phyloP scores from a whole-genome alignment of 306 rosid species.

The Albizia julibrissin region DNA sequence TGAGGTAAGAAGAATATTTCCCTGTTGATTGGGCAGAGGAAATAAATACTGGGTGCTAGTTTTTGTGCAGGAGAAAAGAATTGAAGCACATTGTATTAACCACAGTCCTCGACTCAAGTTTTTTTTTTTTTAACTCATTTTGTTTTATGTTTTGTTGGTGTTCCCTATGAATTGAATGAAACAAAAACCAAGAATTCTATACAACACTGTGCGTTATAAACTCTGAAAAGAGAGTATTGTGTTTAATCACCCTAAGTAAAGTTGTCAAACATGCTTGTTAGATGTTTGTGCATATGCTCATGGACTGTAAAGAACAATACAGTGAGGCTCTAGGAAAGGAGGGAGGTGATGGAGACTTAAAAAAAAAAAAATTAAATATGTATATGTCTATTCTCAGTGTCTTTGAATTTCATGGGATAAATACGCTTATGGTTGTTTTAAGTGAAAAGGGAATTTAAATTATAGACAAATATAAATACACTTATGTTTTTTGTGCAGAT shows the following conservation, averaged over 20 bases:
- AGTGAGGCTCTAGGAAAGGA: not conserved
- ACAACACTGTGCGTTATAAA: not conserved
- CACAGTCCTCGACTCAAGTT: not conserved
- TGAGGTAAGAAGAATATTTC: conserved; percentile 59
- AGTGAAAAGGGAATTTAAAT: no score
- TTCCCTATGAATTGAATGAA: not conserved
- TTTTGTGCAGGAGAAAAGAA: not conserved
- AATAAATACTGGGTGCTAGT: not conserved
- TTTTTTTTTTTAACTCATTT: not conserved
- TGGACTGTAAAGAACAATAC: not conserved
- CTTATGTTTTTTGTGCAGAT: not conserved
- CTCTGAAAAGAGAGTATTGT: not conserved
- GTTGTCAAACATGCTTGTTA: not conserved
- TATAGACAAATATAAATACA: not conserved
- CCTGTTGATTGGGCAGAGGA: not conserved
- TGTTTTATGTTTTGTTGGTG: not conserved
- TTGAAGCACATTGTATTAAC: not conserved
- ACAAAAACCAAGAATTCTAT: not conserved
- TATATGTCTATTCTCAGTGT: not conserved
- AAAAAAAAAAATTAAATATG: not conserved
- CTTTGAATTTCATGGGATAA: not conserved
- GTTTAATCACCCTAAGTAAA: not conserved
- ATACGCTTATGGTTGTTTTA: not conserved
- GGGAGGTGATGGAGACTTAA: not conserved
- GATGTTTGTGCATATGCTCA: not conserved